A percentile compares a stretch with the other conserved stretches of the same genome.
Evolutionary conservation across 2,329 filamentous ascomycete genomes (phyloP).

Genomic region (Chrysosphaeria jannelii): DNA sequence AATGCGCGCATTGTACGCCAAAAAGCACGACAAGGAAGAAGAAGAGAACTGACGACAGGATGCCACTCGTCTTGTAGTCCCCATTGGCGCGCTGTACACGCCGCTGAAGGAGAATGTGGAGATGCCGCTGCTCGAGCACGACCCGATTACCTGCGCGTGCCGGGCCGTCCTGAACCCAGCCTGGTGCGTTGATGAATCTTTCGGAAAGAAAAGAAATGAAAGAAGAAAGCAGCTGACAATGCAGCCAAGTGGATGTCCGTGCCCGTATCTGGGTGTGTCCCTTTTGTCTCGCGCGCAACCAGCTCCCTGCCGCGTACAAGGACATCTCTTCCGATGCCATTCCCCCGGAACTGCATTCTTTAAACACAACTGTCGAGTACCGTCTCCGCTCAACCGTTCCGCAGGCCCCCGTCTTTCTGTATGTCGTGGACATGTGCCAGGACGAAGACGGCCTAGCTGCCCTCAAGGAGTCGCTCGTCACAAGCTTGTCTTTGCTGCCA

Average conservation of each 20-base stretch:
- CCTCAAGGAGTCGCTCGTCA: conserved; percentile 60
- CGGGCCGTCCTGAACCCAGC: conserved; percentile 89
- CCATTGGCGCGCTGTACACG: conserved; percentile 86
- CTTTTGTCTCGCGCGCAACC: conserved; percentile 62
- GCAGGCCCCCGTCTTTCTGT: conserved; percentile 62
- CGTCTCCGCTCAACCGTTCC: conserved; percentile 52
- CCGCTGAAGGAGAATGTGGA: conserved; percentile 85
- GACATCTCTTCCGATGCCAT: conserved; percentile 64
- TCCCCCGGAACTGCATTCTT: conserved; percentile 52
- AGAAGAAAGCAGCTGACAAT: conserved; percentile 3
- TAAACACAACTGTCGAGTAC: conserved; percentile 77
- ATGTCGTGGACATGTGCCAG: conserved; percentile 69
- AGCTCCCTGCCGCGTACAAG: conserved; percentile 63
- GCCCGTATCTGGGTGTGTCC: conserved; percentile 71
- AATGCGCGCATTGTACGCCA: conserved; percentile 75
- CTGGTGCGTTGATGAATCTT: conserved; percentile 31
- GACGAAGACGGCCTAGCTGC: conserved; percentile 63
- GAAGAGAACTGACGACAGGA: conserved; percentile 34
- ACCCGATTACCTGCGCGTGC: conserved; percentile 90
- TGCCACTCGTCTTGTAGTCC: conserved; percentile 79
- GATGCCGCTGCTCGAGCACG: conserved; percentile 71
- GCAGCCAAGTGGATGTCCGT: conserved; percentile 54
- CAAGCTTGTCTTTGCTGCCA: conserved; percentile 56
- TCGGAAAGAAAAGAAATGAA: conserved; percentile 6
- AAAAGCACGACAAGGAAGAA: conserved; percentile 5